Base-by-base conservation (phyloP, 2,329 filamentous ascomycete genomes). In the Ophiostoma quercus region DNA sequence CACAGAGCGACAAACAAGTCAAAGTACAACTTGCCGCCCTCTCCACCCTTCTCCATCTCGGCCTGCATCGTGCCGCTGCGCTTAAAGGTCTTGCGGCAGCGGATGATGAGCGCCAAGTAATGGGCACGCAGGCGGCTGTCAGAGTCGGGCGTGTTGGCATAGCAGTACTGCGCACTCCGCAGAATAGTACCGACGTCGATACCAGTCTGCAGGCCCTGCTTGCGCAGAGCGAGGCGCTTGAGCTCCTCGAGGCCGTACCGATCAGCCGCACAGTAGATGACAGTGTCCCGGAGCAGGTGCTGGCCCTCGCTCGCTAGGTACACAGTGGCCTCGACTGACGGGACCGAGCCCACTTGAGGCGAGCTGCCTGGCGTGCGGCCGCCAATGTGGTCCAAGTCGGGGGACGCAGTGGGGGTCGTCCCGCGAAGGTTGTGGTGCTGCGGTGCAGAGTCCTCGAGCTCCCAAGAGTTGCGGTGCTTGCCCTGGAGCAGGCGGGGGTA, bases 1-100 rank as follows among this genome's bases (percentile, higher is more conserved):
- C 92, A 96, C 90, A 97, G 92, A 77, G 94, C 94, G 79, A 97
- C 94, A 81, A 97, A 98, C 81, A 98, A 85, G 85, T 97, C 94
- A 83, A 98, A 98, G 86, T 95, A 97, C 83, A 97, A 86, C 85
- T 94, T 94, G 82, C 88, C 86, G 77, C 85, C 77, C 74, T 77
- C 76, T 75, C 83, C 93, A 80, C 94, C 93, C 81, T 88, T 88
- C 84, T 97, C 92, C 94, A 98, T 97, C 84, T 97, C 94, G 84
- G 91, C 90, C 87, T 97, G 94, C 93, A 97, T 96, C 81, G 94
- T 97, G 82, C 94, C 94, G 84, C 93, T 97, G 82, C 91, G 89
- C 90, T 97, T 97, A 82, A 98, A 97, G 77, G 92, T 97, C 85
- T 93, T 93, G 81, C 94, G 92, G 86, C 92, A 94, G 84, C 94